Evolutionary conservation across 495 filamentous ascomycete genomes (phyloP), one percentile per base, ranked within the genome.

Genomic region (Penicillium canariense): DNA sequence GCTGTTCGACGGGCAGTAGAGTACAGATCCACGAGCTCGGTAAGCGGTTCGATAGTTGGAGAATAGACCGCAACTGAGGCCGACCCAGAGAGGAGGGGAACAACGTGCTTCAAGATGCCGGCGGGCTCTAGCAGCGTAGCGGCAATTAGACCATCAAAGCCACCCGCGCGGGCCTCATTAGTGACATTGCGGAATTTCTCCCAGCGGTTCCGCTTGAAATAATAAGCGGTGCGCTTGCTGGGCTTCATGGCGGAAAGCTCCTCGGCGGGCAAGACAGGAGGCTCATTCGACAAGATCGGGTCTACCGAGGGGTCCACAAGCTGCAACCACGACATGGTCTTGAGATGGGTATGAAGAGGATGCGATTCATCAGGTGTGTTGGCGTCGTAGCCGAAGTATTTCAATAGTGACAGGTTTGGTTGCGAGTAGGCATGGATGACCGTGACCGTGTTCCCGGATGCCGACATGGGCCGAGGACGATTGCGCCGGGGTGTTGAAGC

Each of bases 261-360:
- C 17, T 81, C 79, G 0, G 80, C 71, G 0, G 84, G 56, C 6
- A 84, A 68, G 0, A 60, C 53, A 2, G 82, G 71, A 0, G 87
- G 81, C 23, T 87, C 82, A 9, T 77, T 74, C 8, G 76, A 63
- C 63, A 91, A 91, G 10, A 86, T 83, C 5, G 77, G 77, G 68
- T 97, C 94, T 0, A 77, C 64, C 25, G 78, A 67, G 0, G 94
- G 94, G 35, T 87, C 77, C 17, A 96, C 69, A 15, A 98, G 80
- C 71, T 96, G 91, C 1, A 98, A 80, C 91, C 91, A 97, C 36
- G 88, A 90, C 34, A 96, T 73, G 0, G 84, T 83, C 65, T 90
- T 87, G 22, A 98, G 84, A 66, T 93, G 87, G 15, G 80, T 84
- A 70, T 84, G 77, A 4, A 98, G 82, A 0, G 94, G 94, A 50